Evolutionary conservation across 306 rosid species (phyloP).

Genomic region (Vigna radiata): DNA sequence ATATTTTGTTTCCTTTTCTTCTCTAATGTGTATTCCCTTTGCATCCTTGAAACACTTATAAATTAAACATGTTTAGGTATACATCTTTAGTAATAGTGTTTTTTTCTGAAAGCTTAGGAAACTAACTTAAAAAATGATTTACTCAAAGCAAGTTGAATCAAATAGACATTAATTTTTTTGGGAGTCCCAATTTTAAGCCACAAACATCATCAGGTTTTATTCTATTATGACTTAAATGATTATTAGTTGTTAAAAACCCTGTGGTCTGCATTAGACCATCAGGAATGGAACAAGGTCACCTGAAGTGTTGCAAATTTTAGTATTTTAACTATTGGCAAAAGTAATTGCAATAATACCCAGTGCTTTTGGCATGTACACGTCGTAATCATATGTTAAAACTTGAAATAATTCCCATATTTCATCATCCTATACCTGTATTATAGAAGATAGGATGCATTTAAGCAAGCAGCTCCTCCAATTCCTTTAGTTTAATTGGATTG

Average conservation of each 20-base stretch:
- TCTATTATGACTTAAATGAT: neutral
- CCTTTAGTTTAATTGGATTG: conserved; percentile 15
- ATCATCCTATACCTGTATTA: neutral
- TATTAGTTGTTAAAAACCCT: neutral
- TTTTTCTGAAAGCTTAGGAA: neutral
- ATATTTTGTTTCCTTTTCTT: conserved; percentile 2
- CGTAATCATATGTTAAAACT: conserved; percentile 8
- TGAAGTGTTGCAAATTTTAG: neutral
- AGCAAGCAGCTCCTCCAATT: conserved; percentile 29
- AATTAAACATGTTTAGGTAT: neutral
- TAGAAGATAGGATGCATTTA: conserved; percentile 22
- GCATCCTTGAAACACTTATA: conserved; percentile 9
- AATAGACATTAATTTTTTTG: neutral
- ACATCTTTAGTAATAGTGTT: neutral
- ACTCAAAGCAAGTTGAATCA: neutral
- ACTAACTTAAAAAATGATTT: neutral
- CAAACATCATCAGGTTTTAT: neutral
- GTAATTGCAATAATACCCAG: conserved; percentile 4
- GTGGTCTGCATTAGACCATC: conserved; percentile 22
- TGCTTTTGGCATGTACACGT: conserved; percentile 6
- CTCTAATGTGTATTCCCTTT: neutral
- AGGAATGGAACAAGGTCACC: neutral
- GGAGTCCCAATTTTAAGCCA: neutral
- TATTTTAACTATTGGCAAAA: conserved; percentile 9
- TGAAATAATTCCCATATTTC: conserved; percentile 2